Base-by-base conservation (phyloP, 2,329 filamentous ascomycete genomes). In the Xylariomycetidae sp. region DNA sequence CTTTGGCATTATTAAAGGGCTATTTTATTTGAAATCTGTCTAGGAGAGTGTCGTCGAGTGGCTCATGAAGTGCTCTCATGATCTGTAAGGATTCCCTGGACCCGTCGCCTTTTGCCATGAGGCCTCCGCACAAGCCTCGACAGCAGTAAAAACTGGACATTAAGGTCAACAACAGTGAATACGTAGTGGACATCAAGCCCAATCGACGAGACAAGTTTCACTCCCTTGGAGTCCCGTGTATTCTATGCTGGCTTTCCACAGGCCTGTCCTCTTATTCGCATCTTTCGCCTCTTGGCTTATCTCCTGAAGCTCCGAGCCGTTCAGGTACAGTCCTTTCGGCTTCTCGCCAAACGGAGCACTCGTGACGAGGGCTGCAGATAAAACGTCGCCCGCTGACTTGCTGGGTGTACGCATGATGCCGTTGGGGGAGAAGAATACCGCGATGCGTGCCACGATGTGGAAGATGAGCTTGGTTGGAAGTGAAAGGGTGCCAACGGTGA, bases 341-440 rank as follows among this genome's bases (percentile, higher is more conserved):
- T 54, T 70, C 5, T 64, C 63, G 6, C 65, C 65, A 5, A 67
- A 70, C 34, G 64, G 64, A n/a, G 64, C 59, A 8, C 64, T 69
- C 31, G 63, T 62, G 4, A 64, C 67, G 31, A 65, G 54, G 25
- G 61, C 61, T 6, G 60, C 61, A 1, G 67, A 62, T 4, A 67
- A 63, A 1, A 37, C 31, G 20, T 37, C 66, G 67, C 39, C 66
- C 64, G 3, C 62, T 6, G 33, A 39, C 14, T 32, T 31, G 6
- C 18, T 8, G 5, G 40, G 33, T 6, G 14, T 27, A 4, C 31
- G 28, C 7, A 37, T 16, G 6, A 14, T 16, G 3, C 31, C 31
- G 22, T 42, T 31, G 5, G 37, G 36, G 30, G 16, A 33, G 5
- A 41, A 17, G 6, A 23, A 15, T 68, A 20, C 27, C 13, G 29